phyloP scores from a whole-genome alignment of 2,329 filamentous ascomycete genomes.

The Cladosporium sp. region DNA sequence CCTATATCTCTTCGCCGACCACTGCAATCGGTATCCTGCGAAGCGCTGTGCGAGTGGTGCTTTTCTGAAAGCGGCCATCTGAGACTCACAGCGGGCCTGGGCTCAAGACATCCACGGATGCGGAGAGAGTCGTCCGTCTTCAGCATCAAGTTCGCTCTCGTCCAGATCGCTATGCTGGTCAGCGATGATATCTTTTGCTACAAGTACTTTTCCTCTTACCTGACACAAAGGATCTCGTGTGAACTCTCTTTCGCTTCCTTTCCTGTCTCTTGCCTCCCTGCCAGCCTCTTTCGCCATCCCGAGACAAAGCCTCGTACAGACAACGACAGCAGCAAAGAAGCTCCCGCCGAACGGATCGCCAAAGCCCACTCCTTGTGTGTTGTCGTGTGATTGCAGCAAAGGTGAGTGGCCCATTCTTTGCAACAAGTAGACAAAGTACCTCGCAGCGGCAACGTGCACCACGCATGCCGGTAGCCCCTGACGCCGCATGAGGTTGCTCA shows the following conservation, averaged over 20 bases:
- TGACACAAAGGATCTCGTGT: conserved; percentile 31
- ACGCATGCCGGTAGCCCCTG: conserved; percentile 21
- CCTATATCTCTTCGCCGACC: conserved; percentile 19
- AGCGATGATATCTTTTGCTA: conserved; percentile 18
- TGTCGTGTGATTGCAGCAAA: conserved; percentile 21
- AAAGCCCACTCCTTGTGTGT: conserved; percentile 9
- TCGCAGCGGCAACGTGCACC: conserved; percentile 25
- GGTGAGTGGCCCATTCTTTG: conserved; percentile 17
- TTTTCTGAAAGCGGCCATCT: conserved; percentile 29
- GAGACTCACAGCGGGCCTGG: conserved; percentile 24
- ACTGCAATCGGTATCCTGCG: conserved; percentile 16
- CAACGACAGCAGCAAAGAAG: conserved; percentile 22
- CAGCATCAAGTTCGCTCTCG: conserved; percentile 17
- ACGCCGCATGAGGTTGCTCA: conserved; percentile 20
- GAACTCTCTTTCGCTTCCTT: conserved; percentile 23
- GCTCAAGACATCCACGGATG: conserved; percentile 28
- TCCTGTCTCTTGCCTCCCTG: conserved; percentile 25
- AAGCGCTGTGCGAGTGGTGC: conserved; percentile 18
- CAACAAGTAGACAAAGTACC: conserved; percentile 23
- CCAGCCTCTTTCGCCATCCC: conserved; percentile 21
- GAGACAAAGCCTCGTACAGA: conserved; percentile 27
- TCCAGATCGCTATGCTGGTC: conserved; percentile 5
- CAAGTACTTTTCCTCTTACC: conserved; percentile 24
- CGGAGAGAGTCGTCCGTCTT: conserved; percentile 27
- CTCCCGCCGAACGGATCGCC: conserved; percentile 15